phyloP scores from a whole-genome alignment of 2,329 filamentous ascomycete species.

The Zymoseptoria passerinii region DNA sequence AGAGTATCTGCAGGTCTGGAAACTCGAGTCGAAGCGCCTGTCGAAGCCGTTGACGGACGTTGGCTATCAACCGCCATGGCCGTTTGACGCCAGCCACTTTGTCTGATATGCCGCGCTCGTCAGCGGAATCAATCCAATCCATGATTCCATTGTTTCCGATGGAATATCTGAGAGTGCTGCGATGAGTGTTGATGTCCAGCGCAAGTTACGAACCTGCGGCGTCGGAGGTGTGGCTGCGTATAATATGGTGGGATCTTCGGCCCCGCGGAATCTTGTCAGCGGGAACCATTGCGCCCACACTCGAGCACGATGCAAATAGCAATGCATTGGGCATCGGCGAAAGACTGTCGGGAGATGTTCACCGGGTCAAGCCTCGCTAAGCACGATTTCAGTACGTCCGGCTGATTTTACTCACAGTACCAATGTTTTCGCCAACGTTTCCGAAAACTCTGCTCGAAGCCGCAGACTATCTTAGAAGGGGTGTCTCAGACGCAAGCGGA shows the following conservation, averaged over 20 bases:
- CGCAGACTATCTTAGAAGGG: not conserved
- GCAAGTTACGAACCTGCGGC: not conserved
- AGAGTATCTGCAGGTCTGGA: not conserved
- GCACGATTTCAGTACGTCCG: conserved; percentile 10
- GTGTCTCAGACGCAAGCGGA: conserved; percentile 14
- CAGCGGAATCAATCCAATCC: not conserved
- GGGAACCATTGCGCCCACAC: conserved; percentile 3
- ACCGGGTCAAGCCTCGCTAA: conserved; percentile 15
- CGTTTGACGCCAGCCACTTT: not conserved
- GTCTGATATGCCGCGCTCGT: not conserved
- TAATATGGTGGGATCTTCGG: not conserved
- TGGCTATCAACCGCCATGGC: not conserved
- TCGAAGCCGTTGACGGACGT: not conserved
- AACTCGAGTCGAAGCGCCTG: not conserved
- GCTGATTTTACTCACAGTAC: conserved; percentile 8
- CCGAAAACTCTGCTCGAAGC: not conserved
- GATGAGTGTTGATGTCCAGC: not conserved
- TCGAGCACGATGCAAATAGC: conserved; percentile 1
- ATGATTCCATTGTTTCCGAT: not conserved
- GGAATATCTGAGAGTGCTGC: not conserved
- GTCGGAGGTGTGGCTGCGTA: not conserved
- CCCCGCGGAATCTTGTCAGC: conserved; percentile 14
- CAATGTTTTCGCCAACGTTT: conserved; percentile 3
- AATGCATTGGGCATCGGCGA: conserved; percentile 4
- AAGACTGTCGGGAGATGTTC: conserved; percentile 10